Evolutionary conservation across 805 yeast genomes (phyloP).

Genomic region (Isabelozyma pseudorhagii): DNA sequence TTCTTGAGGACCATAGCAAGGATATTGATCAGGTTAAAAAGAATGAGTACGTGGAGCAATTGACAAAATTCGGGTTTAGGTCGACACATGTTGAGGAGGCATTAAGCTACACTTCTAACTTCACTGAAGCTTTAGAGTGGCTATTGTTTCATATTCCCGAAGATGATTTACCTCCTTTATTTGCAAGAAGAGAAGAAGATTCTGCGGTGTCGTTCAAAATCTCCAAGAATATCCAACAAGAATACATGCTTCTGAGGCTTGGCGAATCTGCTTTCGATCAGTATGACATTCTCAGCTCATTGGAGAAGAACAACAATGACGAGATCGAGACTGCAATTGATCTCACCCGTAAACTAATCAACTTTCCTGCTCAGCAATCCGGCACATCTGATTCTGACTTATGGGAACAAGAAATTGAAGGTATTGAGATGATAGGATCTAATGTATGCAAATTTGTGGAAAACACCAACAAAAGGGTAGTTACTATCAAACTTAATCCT

Average conservation of each 20-base stretch:
- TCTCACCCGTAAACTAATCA: constrained; percentile 39
- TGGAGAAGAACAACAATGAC: constrained; percentile 39
- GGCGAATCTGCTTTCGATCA: constrained; percentile 67
- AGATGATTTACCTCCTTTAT: constrained; percentile 78
- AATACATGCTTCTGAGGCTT: constrained; percentile 57
- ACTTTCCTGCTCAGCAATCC: constrained; percentile 7
- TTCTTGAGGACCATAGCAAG: constrained; percentile 10
- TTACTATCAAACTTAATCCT: constrained; percentile 14
- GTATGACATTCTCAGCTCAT: constrained; percentile 54
- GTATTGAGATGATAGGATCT: constrained; percentile 55
- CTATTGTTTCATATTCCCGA: constrained; percentile 87
- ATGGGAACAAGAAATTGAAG: constrained; percentile 78
- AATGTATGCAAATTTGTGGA: constrained; percentile 9
- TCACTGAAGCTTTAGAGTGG: constrained; percentile 66
- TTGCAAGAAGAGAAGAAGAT: constrained; percentile 56
- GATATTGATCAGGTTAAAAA: constrained; percentile 1
- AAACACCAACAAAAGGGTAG: constrained; percentile 30
- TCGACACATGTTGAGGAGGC: constrained; percentile 70
- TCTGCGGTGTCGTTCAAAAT: constrained; percentile 56
- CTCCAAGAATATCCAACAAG: constrained; percentile 51
- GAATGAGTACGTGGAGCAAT: constrained; percentile 2
- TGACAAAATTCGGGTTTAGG: constrained; percentile 59
- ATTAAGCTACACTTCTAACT: constrained; percentile 48
- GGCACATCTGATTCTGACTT: constrained; percentile 16
- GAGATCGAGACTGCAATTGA: constrained; percentile 51